Conservation (phyloP, 1,284 basidiomycete genomes). For the Ustanciosporium gigantosporum region DNA sequence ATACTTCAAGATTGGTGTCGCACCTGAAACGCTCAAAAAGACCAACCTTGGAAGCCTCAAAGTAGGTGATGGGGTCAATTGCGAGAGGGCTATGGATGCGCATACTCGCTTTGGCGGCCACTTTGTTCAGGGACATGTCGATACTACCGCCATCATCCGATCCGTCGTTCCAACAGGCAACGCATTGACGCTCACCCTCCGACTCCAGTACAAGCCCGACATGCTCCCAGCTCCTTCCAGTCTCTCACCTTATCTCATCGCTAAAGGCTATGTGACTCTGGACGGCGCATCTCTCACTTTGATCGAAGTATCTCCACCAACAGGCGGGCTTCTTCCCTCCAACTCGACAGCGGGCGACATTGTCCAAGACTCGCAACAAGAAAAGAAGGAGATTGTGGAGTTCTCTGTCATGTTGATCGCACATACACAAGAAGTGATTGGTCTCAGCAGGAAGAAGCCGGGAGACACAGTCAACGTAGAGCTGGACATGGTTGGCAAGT, state of each 20-base stretch:
- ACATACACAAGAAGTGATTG: conserved; percentile 60
- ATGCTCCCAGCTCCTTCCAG: conserved; percentile 69
- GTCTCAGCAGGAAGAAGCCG: conserved; percentile 51
- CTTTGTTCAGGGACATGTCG: conserved; percentile 83
- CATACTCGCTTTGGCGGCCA: conserved; percentile 94
- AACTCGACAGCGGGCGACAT: conserved; percentile 37
- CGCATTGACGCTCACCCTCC: conserved; percentile 79
- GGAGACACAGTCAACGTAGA: conserved; percentile 58
- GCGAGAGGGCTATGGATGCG: conserved; percentile 89
- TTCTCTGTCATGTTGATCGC: conserved; percentile 60
- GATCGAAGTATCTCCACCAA: conserved; percentile 69
- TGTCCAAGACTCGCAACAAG: conserved; percentile 20
- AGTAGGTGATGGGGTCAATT: conserved; percentile 81
- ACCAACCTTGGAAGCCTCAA: conserved; percentile 79
- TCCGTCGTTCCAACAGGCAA: conserved; percentile 77
- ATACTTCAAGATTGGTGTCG: conserved; percentile 89
- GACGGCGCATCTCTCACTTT: conserved; percentile 93
- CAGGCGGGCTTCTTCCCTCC: conserved; percentile 47
- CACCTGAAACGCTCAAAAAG: conserved; percentile 87
- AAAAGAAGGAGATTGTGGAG: conserved; percentile 50
- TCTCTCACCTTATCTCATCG: conserved; percentile 80
- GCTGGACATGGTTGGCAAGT: conserved; percentile 61
- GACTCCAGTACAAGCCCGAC: conserved; percentile 61
- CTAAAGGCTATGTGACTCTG: conserved; percentile 94
- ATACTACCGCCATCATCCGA: conserved; percentile 70